Percentiles rank a stretch among this genome's conserved stretches.
Conservation (phyloP, 2,329 filamentous ascomycete genomes). For the Colletotrichum tropicicola region DNA sequence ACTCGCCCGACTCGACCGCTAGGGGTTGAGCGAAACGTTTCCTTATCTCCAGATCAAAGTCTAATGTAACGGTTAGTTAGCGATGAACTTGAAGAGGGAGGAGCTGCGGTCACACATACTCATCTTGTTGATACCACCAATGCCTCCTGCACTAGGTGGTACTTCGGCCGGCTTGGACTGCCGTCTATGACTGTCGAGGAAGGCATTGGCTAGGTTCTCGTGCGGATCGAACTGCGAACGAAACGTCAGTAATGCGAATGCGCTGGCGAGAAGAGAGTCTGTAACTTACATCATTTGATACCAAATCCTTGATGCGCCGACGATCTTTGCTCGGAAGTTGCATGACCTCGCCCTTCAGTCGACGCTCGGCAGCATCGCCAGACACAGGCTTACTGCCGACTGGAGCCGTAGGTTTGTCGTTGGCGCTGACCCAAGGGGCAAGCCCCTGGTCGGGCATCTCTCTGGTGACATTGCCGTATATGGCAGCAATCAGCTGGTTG, state of each 20-base stretch:
- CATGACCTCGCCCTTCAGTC: constrained; percentile 76
- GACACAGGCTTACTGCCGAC: constrained; percentile 69
- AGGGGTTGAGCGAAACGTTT: constrained; percentile 72
- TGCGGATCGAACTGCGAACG: constrained; percentile 59
- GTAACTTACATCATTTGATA: constrained; percentile 39
- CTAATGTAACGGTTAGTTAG: constrained; percentile 46
- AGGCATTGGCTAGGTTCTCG: constrained; percentile 61
- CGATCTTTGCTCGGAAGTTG: constrained; percentile 73
- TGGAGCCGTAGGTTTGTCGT: constrained; percentile 70
- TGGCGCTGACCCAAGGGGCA: constrained; percentile 76
- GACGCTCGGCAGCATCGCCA: constrained; percentile 72
- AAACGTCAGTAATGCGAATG: constrained; percentile 33
- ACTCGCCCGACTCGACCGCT: constrained; percentile 74
- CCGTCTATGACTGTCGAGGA: constrained; percentile 59
- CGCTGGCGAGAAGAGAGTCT: background rate
- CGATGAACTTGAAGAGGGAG: background rate
- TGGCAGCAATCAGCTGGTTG: constrained; percentile 73
- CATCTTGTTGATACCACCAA: constrained; percentile 72
- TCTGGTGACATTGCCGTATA: constrained; percentile 74
- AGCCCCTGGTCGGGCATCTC: constrained; percentile 75
- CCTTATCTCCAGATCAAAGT: constrained; percentile 73
- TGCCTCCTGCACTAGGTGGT: constrained; percentile 73
- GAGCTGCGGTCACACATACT: constrained; percentile 66
- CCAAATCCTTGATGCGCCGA: constrained; percentile 72
- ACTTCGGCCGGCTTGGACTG: constrained; percentile 63